Percentiles rank a stretch among this genome's conserved stretches.
phyloP scores from a whole-genome alignment of 2,329 filamentous ascomycete genomes.

The Emmonsiellopsis sp. region DNA sequence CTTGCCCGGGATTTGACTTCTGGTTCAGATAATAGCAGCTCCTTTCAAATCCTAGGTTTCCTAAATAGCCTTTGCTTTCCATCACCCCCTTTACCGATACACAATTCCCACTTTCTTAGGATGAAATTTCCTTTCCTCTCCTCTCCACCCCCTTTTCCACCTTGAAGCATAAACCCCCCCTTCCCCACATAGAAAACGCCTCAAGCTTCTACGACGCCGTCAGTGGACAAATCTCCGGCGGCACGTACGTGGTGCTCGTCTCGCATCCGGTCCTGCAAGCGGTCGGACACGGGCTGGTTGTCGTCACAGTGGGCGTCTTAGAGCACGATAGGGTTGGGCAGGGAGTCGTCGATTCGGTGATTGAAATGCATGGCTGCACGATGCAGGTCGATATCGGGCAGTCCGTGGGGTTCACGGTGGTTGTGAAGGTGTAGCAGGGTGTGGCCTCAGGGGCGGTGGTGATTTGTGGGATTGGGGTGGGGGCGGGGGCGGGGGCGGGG shows the following conservation, averaged over 20 bases:
- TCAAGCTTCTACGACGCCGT: background rate
- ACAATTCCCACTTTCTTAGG: too few relatives aligned
- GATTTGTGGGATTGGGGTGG: background rate
- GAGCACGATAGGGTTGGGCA: slow-evolving; percentile 7
- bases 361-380: slow-evolving; percentile 7
- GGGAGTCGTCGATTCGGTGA: slow-evolving; percentile 7
- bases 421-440: slow-evolving; percentile 11
- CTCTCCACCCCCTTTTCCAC: background rate
- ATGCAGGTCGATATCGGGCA: slow-evolving; percentile 7
- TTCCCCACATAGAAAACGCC: background rate
- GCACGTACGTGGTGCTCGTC: slow-evolving; percentile 1
- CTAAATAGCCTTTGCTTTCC: too few relatives aligned
- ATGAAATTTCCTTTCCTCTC: background rate
- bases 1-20: too few relatives aligned
- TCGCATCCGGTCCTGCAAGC: slow-evolving; percentile 8
- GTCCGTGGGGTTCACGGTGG: slow-evolving; percentile 2
- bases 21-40: too few relatives aligned
- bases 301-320: slow-evolving; percentile 7
- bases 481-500: background rate
- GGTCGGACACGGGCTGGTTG: slow-evolving; percentile 5
- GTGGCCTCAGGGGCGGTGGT: background rate
- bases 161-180: background rate
- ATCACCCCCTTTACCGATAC: too few relatives aligned
- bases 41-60: too few relatives aligned
- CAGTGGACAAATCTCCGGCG: background rate